phyloP scores from a whole-genome alignment of 805 yeast species.

The Lachancea nothofagi region DNA sequence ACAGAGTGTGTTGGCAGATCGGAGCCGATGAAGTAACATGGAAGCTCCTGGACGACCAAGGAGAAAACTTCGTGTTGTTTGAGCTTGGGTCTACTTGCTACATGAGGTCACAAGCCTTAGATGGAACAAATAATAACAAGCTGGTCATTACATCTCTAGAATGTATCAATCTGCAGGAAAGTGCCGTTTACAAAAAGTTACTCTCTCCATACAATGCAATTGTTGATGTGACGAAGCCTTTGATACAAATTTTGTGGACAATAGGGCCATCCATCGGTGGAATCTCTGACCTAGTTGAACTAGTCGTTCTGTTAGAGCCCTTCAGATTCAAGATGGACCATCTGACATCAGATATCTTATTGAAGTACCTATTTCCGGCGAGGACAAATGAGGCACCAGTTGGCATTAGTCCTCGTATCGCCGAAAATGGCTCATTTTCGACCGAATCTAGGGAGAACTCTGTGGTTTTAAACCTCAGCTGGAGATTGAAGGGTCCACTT shows the following conservation, averaged over 20 bases:
- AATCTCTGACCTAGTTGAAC: conserved; percentile 47
- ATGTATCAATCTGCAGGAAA: conserved; percentile 46
- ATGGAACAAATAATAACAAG: conserved; percentile 48
- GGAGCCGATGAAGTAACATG: conserved; percentile 53
- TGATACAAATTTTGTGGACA: conserved; percentile 46
- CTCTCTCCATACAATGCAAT: conserved; percentile 38
- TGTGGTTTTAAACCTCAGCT: not conserved
- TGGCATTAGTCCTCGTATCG: not conserved
- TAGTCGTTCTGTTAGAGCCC: conserved; percentile 48
- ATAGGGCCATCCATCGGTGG: conserved; percentile 61
- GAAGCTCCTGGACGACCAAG: conserved; percentile 46
- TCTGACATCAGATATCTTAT: conserved; percentile 44
- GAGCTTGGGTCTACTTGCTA: conserved; percentile 46
- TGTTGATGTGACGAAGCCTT: conserved; percentile 29
- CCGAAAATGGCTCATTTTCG: not conserved
- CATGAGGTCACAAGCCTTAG: conserved; percentile 43
- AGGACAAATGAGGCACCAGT: not conserved
- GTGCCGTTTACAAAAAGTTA: conserved; percentile 48
- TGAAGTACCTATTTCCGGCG: conserved; percentile 44
- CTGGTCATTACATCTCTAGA: conserved; percentile 43
- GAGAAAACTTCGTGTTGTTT: conserved; percentile 48
- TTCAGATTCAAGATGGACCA: conserved; percentile 53
- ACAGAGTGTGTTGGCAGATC: conserved; percentile 41
- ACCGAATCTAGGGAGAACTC: not conserved
- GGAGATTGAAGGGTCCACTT: not conserved